Conservation (phyloP, 352 stramenopile genomes). For the Peronospora farinosa region DNA sequence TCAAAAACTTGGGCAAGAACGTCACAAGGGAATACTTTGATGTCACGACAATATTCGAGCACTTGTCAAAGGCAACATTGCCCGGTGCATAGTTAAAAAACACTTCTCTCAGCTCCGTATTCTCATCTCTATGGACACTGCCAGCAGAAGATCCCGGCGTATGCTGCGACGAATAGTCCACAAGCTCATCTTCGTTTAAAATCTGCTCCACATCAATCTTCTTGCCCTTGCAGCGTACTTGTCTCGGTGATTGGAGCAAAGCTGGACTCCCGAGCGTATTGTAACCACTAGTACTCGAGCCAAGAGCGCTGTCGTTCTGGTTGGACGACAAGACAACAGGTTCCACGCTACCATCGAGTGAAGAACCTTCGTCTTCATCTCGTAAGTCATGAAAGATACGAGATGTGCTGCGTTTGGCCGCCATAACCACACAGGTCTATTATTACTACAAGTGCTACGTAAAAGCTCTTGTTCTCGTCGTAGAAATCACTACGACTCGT, state of each 20-base stretch:
- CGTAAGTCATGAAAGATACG: slow-evolving; percentile 45
- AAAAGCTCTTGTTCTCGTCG: background rate
- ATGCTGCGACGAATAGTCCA: slow-evolving; percentile 12
- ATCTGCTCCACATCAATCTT: slow-evolving; percentile 9
- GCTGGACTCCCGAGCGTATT: slow-evolving; percentile 32
- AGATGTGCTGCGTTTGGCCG: slow-evolving; percentile 27
- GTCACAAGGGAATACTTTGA: slow-evolving; percentile 87
- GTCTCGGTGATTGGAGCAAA: slow-evolving; percentile 26
- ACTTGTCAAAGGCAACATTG: slow-evolving; percentile 62
- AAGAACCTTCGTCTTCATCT: slow-evolving; percentile 41
- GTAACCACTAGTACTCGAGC: slow-evolving; percentile 24
- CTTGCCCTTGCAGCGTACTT: slow-evolving; percentile 9
- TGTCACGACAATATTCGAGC: slow-evolving; percentile 83
- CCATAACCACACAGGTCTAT: slow-evolving; percentile 12
- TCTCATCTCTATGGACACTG: background rate
- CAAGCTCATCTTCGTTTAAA: slow-evolving; percentile 24
- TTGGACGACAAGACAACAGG: slow-evolving; percentile 15
- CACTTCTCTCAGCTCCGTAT: slow-evolving; percentile 39
- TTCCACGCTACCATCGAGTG: slow-evolving; percentile 22
- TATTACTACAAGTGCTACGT: background rate
- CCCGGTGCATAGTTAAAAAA: slow-evolving; percentile 66
- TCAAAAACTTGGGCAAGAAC: slow-evolving; percentile 87
- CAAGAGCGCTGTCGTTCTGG: slow-evolving; percentile 18
- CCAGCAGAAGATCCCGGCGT: slow-evolving; percentile 7
- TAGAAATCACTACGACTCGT: background rate